phyloP scores from a whole-genome alignment of 768 basidiomycete genomes.

The Kwoniella sp. region DNA sequence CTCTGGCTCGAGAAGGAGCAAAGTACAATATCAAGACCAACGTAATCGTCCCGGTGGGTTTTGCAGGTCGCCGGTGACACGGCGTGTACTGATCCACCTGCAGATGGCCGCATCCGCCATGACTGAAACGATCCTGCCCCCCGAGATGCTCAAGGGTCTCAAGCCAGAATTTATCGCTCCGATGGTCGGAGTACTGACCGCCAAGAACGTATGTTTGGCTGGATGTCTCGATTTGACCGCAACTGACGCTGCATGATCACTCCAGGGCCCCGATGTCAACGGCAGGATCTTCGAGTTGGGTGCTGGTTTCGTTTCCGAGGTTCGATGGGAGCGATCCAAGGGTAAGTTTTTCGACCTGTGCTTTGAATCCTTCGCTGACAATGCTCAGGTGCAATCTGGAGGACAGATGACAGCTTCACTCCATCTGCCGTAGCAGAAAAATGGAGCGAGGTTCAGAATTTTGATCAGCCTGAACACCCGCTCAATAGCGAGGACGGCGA shows the following conservation, averaged over 20 bases:
- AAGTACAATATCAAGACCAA: slow-evolving; percentile 84
- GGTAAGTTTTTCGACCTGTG: slow-evolving; percentile 53
- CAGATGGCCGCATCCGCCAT: slow-evolving; percentile 93
- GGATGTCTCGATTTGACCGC: background rate
- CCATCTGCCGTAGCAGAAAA: slow-evolving; percentile 87
- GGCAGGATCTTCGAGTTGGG: slow-evolving; percentile 77
- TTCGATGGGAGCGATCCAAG: slow-evolving; percentile 87
- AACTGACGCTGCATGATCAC: background rate
- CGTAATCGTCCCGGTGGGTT: slow-evolving; percentile 79
- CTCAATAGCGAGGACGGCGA: slow-evolving; percentile 58
- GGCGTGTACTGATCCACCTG: background rate
- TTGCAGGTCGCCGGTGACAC: background rate
- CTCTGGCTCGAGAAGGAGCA: slow-evolving; percentile 83
- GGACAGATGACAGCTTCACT: slow-evolving; percentile 82
- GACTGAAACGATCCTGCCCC: slow-evolving; percentile 93
- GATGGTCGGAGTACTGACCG: slow-evolving; percentile 79
- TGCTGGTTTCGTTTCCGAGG: slow-evolving; percentile 83
- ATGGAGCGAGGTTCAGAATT: slow-evolving; percentile 79
- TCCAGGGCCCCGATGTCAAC: slow-evolving; percentile 48
- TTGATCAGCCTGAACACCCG: slow-evolving; percentile 66
- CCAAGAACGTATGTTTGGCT: slow-evolving; percentile 60
- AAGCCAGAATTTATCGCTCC: slow-evolving; percentile 91
- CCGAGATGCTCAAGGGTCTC: slow-evolving; percentile 84
- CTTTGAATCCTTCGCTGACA: no score
- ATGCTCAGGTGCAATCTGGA: slow-evolving; percentile 65